Evolutionary conservation across 2,329 filamentous ascomycete species (phyloP), one percentile per base, ranked within the genome.

Genomic region (Xylariaceae sp.): DNA sequence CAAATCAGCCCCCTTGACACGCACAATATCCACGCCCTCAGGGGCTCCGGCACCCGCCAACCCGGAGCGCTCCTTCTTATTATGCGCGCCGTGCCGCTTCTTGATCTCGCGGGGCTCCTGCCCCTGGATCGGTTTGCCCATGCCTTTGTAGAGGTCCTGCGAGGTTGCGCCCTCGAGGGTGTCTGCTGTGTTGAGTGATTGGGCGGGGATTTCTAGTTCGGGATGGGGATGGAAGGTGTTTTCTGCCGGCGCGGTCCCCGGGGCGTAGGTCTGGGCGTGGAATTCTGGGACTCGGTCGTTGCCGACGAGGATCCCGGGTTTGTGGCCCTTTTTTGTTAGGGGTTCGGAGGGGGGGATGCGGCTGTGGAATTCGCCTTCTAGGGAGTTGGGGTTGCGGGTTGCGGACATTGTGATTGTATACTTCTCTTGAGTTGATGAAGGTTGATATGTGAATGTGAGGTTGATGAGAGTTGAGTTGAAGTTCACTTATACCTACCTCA

Each of bases 281-380:
- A 88, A 91, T 68, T 88, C 87, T 17, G 84, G 84, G 10, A 73
- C 69, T 23, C 75, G 74, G 56, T 87, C 85, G 65, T 84, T 82
- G 67, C 82, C 82, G 59, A 84, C 79, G 61, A 83, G 79, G 65
- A 80, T 76, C 55, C 87, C 87, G 2, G 82, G 80, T 69, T 84
- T 78, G 73, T 90, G 87, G 17, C 84, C 83, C 53, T 78, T 75
- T 37, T 73, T 80, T 34, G 77, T 80, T 50, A 83, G 67, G 11
- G 84, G 85, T 65, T 82, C 77, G 3, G 80, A 74, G 6, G 76
- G 79, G 9, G 77, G 73, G 1, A 83, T 75, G 18, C 75, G 76
- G 62, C 79, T 77, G 64, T 76, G 73, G 71, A 88, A 86, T 67
- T 84, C 77, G 67, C 82, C 82, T 68, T 82, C 78, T 63, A 85